Evolutionary conservation across 2,329 filamentous ascomycete species (phyloP).

Genomic region (Phaeosphaeriaceae sp.): DNA sequence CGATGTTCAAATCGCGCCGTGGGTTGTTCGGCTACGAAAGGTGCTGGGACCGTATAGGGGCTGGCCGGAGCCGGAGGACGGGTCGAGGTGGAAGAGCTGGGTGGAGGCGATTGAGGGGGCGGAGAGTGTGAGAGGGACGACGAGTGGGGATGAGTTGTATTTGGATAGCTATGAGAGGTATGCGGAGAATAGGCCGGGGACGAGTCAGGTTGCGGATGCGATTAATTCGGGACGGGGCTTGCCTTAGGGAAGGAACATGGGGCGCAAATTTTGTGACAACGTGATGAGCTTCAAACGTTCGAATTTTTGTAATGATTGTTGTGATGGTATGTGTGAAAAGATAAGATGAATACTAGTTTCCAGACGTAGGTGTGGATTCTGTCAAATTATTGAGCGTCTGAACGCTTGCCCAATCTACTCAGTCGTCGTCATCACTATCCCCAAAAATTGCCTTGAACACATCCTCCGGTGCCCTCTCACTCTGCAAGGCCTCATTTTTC

Average conservation of each 20-base stretch:
- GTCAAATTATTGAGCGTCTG: too few relatives aligned
- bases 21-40: conserved; percentile 73
- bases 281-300: too few relatives aligned
- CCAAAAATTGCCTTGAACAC: conserved; percentile 95
- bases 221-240: conserved; percentile 65
- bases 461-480: conserved; percentile 75
- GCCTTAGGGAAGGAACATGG: conserved; percentile 52
- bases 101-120: conserved; percentile 73
- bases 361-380: too few relatives aligned
- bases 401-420: too few relatives aligned
- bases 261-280: too few relatives aligned
- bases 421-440: conserved; percentile 71
- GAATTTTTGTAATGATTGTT: too few relatives aligned
- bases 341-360: too few relatives aligned
- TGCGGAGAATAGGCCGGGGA: conserved; percentile 68
- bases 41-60: conserved; percentile 71
- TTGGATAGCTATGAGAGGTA: conserved; percentile 72
- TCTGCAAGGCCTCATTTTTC: conserved; percentile 80
- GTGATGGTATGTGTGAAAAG: too few relatives aligned
- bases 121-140: conserved; percentile 70
- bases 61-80: conserved; percentile 70
- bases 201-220: conserved; percentile 65
- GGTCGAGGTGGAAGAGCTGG: conserved; percentile 73
- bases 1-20: conserved; percentile 78
- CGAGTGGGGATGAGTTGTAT: conserved; percentile 71